phyloP scores from a whole-genome alignment of 2,329 filamentous ascomycete genomes.

The Colletotrichum sojae region DNA sequence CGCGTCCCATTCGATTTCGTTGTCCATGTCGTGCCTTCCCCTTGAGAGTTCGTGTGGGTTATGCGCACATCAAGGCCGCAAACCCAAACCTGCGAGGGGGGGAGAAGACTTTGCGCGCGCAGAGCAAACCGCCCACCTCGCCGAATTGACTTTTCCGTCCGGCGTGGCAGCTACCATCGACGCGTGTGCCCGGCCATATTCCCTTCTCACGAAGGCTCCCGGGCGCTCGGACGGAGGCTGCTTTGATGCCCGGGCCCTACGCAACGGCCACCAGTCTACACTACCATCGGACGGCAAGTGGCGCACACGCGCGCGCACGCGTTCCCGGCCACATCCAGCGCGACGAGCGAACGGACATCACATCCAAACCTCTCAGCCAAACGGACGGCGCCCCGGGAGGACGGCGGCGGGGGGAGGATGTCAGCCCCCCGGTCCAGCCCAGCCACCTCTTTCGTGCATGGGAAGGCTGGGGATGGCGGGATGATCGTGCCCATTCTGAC shows the following conservation, averaged over 20 bases:
- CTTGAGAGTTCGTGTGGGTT: no score
- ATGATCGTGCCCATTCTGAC: conserved; percentile 18
- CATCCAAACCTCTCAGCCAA: no score
- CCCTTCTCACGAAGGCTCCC: background rate
- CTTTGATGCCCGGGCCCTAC: background rate
- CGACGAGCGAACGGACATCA: no score
- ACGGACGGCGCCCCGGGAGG: no score
- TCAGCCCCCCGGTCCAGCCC: background rate
- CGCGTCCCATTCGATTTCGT: background rate
- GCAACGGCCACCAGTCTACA: background rate
- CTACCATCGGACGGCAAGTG: background rate
- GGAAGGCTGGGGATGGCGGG: conserved; percentile 8
- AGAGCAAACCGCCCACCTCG: no score
- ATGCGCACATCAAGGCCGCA: background rate
- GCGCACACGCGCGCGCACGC: no score
- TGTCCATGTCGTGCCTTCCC: no score
- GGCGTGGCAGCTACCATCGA: conserved; percentile 8
- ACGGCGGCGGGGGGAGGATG: background rate
- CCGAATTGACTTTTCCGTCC: conserved; percentile 7
- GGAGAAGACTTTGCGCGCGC: no score
- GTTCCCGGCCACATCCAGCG: no score
- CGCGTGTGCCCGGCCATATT: background rate
- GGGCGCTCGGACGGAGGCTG: conserved; percentile 4
- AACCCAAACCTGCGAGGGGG: background rate
- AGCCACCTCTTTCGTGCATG: conserved; percentile 12